A percentile compares a stretch with the other conserved stretches of the same genome.
phyloP scores from a whole-genome alignment of 2,329 filamentous ascomycete genomes.

The Davidsoniella eucalypti region DNA sequence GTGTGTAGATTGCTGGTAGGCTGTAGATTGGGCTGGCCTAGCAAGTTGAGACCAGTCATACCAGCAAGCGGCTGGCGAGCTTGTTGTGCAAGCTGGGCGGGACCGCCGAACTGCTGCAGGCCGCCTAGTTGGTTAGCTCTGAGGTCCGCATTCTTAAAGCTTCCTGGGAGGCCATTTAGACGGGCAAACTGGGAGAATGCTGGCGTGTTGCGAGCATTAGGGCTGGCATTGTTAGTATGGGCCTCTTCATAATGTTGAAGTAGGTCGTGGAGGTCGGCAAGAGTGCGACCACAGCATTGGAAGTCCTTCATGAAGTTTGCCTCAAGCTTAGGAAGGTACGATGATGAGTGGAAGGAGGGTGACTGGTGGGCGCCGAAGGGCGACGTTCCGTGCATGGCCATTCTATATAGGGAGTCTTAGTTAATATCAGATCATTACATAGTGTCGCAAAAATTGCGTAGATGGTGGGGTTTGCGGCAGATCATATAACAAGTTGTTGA shows the following conservation, averaged over 20 bases:
- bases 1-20: conserved; percentile 27
- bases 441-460: background rate
- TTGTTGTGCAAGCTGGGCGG: conserved; percentile 12
- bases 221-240: conserved; percentile 53
- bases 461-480: background rate
- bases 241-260: conserved; percentile 93
- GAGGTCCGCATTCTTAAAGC: conserved; percentile 1
- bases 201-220: conserved; percentile 23
- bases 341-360: conserved; percentile 92
- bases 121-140: conserved; percentile 4
- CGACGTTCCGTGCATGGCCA: conserved; percentile 93
- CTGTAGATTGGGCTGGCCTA: conserved; percentile 24
- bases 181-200: conserved; percentile 25
- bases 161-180: background rate
- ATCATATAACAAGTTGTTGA: background rate
- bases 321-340: conserved; percentile 89
- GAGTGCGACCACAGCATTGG: conserved; percentile 76
- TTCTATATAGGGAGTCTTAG: conserved; percentile 33
- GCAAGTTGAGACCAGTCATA: conserved; percentile 11
- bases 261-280: conserved; percentile 85
- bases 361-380: conserved; percentile 68
- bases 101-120: conserved; percentile 12
- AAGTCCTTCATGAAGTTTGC: conserved; percentile 98
- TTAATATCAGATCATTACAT: conserved; percentile 13
- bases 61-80: conserved; percentile 12